Evolutionary conservation across 345 rosid species (phyloP).

Genomic region (Microthlaspi erraticum): DNA sequence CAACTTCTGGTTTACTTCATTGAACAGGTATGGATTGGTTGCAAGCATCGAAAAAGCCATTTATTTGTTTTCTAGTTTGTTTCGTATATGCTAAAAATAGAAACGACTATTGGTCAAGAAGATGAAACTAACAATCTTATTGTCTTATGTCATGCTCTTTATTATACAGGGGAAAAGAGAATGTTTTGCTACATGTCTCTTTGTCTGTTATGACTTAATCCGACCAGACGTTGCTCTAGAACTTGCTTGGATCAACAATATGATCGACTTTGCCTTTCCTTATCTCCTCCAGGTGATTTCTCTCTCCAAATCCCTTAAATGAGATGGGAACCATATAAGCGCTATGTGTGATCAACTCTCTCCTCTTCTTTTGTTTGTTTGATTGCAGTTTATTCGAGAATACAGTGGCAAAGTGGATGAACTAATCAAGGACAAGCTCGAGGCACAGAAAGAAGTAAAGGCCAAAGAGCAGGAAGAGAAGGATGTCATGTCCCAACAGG

Average conservation of each 20-base stretch:
- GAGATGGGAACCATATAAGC: not conserved
- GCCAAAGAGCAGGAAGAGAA: constrained; percentile 84
- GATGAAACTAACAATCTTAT: not conserved
- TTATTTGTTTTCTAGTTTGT: not conserved
- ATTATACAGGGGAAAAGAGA: constrained; percentile 79
- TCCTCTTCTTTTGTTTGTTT: not conserved
- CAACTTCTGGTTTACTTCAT: constrained; percentile 97
- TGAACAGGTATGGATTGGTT: constrained; percentile 63
- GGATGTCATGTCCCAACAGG: constrained; percentile 88
- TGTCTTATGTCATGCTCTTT: not conserved
- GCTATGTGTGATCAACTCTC: not conserved
- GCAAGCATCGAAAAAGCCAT: constrained; percentile 5
- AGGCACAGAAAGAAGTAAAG: constrained; percentile 71
- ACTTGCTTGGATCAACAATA: constrained; percentile 89
- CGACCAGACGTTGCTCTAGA: constrained; percentile 88
- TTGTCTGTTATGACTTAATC: constrained; percentile 90
- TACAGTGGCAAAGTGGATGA: constrained; percentile 84
- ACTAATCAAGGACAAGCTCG: constrained; percentile 76
- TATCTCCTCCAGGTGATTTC: constrained; percentile 72
- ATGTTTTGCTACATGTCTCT: constrained; percentile 94
- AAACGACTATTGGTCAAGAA: no score
- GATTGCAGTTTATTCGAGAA: constrained; percentile 73
- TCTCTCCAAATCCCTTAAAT: not conserved
- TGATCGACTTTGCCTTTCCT: constrained; percentile 95
- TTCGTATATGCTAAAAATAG: not conserved